A percentile compares a stretch with the other conserved stretches of the same genome.
These are phyloP conservation scores for Cutaneotrichosporon daszewskae DNA, from an alignment of 1,284 basidiomycete genomes.

Conservation along the genomic window DNA sequence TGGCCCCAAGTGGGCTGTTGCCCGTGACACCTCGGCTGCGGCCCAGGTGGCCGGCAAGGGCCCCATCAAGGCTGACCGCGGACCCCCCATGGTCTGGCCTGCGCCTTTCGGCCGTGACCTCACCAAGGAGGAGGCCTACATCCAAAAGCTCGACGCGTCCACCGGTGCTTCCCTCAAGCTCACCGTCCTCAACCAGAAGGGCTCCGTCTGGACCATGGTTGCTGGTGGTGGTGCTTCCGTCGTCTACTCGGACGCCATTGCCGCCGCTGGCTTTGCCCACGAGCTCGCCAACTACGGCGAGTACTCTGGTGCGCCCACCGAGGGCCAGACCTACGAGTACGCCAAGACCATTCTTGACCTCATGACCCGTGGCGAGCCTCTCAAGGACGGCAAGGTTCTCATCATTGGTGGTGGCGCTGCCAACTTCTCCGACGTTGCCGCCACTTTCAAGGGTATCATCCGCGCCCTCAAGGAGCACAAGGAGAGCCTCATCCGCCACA, in stretches of 20 bases:
- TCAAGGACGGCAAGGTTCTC: slow-evolving; percentile 88
- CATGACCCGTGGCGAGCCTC: slow-evolving; percentile 82
- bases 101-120: slow-evolving; percentile 96
- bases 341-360: slow-evolving; percentile 98
- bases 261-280: slow-evolving; percentile 90
- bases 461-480: slow-evolving; percentile 93
- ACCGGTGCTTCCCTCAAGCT: slow-evolving; percentile 98
- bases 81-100: slow-evolving; percentile 96
- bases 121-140: slow-evolving; percentile 97
- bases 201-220: slow-evolving; percentile 74
- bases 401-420: slow-evolving; percentile 98
- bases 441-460: slow-evolving; percentile 99
- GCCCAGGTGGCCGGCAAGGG: slow-evolving; percentile 46
- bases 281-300: slow-evolving; percentile 99
- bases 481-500: slow-evolving; percentile 71
- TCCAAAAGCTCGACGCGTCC: slow-evolving; percentile 93
- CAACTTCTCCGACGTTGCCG: slow-evolving; percentile 99
- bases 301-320: slow-evolving; percentile 97
- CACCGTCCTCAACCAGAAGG: slow-evolving; percentile 58
- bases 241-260: slow-evolving; percentile 78
- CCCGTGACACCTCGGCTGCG: slow-evolving; percentile 76
- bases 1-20: slow-evolving; percentile 97
- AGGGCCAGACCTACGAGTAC: slow-evolving; percentile 98
- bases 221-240: slow-evolving; percentile 62
- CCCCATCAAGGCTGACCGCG: slow-evolving; percentile 74